Base-by-base conservation (phyloP, 495 filamentous ascomycete species). In the Neurospora sp. region DNA sequence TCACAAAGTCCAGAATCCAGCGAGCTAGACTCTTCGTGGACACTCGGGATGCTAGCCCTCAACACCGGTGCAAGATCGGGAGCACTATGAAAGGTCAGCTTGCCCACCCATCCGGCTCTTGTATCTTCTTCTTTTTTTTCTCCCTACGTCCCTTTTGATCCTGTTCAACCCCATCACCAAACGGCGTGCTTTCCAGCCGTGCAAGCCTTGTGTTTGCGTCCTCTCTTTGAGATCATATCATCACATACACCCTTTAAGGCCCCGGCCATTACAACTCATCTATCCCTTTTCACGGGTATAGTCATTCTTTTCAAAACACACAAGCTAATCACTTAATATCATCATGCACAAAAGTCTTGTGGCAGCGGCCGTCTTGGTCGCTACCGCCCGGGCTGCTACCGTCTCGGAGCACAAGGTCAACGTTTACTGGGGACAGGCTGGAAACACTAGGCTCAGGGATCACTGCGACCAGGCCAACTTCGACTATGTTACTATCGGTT, bases 121-220 rank as follows among this genome's bases (percentile, higher is more conserved):
- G 31, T 31, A 31, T 31, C 31, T 31, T 31, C 31, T 3, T 31
- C 31, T 31, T 31, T 31, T 31, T 31, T 31, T 3, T 31, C 31
- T 48, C 72, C 70, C 40, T 61, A 73, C 75, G 74, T 72, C 75
- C 72, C 68, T 35, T 61, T 75, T 71, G 38, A 73, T 75, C 68
- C 31, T 71, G 41, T 74, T 77, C 74, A 81, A 79, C 76, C 78
- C 76, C 71, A 79, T 61, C 41, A 82, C 44, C 70, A 61, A 76
- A 76, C 80, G 81, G 77, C 81, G 74, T 79, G 76, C 71, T 75
- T 80, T 80, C 75, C 73, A 78, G 79, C 80, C 78, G 80, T 81
- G 74, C 81, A 80, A 81, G 75, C 80, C 65, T 78, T 77, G 79
- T 76, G 83, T 83, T 82, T 84, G 81, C 83, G 83, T 84, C 82